Conservation (phyloP, 139 green algal genomes). For the Pycnococcus provasolii region DNA sequence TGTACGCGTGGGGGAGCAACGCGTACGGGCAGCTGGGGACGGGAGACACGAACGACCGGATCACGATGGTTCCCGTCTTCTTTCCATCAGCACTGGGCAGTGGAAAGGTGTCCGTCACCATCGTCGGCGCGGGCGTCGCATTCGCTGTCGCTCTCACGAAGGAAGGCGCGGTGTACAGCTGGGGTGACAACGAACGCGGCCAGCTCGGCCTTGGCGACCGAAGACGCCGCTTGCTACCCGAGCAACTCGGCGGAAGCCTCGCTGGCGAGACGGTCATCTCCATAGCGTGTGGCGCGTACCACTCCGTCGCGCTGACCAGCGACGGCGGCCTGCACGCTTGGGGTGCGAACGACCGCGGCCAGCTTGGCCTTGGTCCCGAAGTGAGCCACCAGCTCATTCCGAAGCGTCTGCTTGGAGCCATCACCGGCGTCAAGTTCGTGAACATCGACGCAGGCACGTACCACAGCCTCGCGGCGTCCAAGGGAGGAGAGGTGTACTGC, state of each 20-base stretch:
- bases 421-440: constrained; percentile 24
- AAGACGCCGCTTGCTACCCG: background rate
- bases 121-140: background rate
- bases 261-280: constrained; percentile 4
- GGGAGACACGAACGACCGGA: constrained; percentile 17
- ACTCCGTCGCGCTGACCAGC: constrained; percentile 4
- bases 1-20: constrained; percentile 32
- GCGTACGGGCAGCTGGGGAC: constrained; percentile 22
- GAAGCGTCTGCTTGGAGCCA: constrained; percentile 1
- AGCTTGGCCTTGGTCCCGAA: constrained; percentile 16
- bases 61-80: background rate
- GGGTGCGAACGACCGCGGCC: constrained; percentile 14
- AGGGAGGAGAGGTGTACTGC: constrained; percentile 28
- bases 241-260: background rate
- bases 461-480: constrained; percentile 21
- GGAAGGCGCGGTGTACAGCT: constrained; percentile 30
- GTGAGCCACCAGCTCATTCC: background rate
- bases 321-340: constrained; percentile 14
- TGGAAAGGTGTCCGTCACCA: background rate
- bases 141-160: constrained; percentile 44
- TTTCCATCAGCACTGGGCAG: background rate
- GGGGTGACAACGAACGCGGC: constrained; percentile 6
- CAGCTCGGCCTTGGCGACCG: constrained; percentile 16
- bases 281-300: constrained; percentile 9
- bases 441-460: constrained; percentile 5